Percentiles rank a stretch among this genome's conserved stretches.
Evolutionary conservation across 768 basidiomycete species (phyloP).

Genomic region (Lactarius indigo): DNA sequence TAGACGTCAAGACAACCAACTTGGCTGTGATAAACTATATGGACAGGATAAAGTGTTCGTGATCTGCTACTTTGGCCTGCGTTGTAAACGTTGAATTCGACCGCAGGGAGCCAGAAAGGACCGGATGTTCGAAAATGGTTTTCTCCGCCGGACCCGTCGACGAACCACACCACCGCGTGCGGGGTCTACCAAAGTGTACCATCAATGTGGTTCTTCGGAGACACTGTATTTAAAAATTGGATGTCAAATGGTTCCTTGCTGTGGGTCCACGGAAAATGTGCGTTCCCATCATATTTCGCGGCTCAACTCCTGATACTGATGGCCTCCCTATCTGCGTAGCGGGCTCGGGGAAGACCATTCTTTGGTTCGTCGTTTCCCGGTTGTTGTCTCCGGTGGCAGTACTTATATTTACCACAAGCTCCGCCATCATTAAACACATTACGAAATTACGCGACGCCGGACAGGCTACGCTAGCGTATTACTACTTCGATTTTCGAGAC

Average conservation of each 20-base stretch:
- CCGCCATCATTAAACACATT: conserved; percentile 1
- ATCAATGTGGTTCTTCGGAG: neutral
- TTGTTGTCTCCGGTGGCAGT: neutral
- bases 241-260: neutral
- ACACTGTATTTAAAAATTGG: neutral
- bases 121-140: neutral
- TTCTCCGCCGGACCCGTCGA: neutral
- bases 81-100: neutral
- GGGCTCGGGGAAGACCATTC: conserved; percentile 5
- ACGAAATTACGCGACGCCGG: neutral
- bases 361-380: neutral
- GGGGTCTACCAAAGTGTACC: neutral
- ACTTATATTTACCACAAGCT: neutral
- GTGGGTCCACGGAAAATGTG: neutral
- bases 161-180: neutral
- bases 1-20: neutral
- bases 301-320: neutral
- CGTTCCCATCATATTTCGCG: neutral
- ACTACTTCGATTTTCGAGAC: conserved; percentile 7
- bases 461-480: neutral
- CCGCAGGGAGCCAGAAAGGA: neutral
- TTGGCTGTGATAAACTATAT: neutral
- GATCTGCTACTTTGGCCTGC: neutral
- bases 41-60: neutral
- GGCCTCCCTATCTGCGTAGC: neutral